Evolutionary conservation across 768 basidiomycete genomes (phyloP).

Genomic region (Cystofilobasidium ferigula): DNA sequence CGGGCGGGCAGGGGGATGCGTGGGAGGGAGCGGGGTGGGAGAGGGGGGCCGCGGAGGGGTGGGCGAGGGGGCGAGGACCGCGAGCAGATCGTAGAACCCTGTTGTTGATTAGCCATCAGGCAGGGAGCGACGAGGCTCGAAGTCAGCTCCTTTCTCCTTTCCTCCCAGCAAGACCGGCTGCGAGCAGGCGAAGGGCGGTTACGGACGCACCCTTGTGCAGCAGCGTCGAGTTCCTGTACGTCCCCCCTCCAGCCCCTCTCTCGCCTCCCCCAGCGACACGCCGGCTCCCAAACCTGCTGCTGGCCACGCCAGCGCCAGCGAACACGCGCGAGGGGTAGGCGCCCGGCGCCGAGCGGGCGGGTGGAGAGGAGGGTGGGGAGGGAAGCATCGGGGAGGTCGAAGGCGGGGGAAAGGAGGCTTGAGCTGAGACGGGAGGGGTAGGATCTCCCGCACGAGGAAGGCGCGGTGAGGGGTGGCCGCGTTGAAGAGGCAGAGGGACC

Average conservation of each 20-base stretch:
- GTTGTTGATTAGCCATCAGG: neutral
- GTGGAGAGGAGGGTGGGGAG: too few species aligned
- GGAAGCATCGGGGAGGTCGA: too few species aligned
- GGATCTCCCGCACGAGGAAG: too few species aligned
- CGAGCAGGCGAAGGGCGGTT: constrained; percentile 44
- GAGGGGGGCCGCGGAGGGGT: neutral
- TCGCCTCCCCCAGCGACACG: neutral
- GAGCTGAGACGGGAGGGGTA: too few species aligned
- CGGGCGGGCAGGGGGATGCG: neutral
- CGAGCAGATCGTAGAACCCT: constrained; percentile 23
- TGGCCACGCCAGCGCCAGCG: neutral
- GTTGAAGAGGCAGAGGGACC: too few species aligned
- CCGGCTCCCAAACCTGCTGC: neutral
- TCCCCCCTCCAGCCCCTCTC: neutral
- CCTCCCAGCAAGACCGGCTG: neutral
- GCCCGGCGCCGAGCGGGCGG: too few species aligned
- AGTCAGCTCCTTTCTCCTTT: neutral
- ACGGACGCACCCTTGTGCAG: constrained; percentile 87
- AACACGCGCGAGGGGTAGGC: neutral
- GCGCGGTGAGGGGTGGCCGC: too few species aligned
- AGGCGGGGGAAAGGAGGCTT: too few species aligned
- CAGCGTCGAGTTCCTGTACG: constrained; percentile 42
- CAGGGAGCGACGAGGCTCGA: neutral
- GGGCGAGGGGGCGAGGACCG: constrained; percentile 1
- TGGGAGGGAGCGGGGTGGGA: neutral